Conservation (phyloP, 345 rosid species). For the Salix suchowensis region DNA sequence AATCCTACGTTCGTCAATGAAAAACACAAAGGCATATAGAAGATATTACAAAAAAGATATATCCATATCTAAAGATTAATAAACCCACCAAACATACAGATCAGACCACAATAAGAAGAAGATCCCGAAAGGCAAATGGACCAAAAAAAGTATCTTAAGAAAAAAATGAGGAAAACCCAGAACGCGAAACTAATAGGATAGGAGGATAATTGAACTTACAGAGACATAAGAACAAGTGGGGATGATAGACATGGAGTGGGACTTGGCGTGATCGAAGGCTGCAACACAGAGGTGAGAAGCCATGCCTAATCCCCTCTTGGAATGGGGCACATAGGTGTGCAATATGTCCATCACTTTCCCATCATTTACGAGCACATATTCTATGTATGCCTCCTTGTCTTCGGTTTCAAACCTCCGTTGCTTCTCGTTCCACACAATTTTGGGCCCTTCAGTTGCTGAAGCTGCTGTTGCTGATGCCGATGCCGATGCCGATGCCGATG, state of each 20-base stretch:
- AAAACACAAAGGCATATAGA: background rate
- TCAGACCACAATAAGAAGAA: background rate
- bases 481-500: background rate
- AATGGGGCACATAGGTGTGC: slow-evolving; percentile 75
- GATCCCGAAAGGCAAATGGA: background rate
- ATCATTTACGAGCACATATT: slow-evolving; percentile 50
- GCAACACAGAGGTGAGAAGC: slow-evolving; percentile 82
- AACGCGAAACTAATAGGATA: background rate
- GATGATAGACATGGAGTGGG: slow-evolving; percentile 55
- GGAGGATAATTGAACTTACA: slow-evolving; percentile 25
- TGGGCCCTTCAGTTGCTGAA: slow-evolving; percentile 28
- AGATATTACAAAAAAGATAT: background rate
- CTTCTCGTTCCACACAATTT: slow-evolving; percentile 57
- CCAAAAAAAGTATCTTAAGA: background rate
- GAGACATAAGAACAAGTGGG: slow-evolving; percentile 90
- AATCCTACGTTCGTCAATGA: background rate
- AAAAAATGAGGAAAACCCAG: background rate
- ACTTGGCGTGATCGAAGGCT: slow-evolving; percentile 66
- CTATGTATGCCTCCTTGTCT: slow-evolving; percentile 69
- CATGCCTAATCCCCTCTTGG: slow-evolving; percentile 77
- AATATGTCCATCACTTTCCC: slow-evolving; percentile 66
- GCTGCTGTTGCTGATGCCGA: background rate
- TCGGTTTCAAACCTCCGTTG: slow-evolving; percentile 70
- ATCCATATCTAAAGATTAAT: background rate
- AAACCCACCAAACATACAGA: background rate